These are phyloP conservation scores for Metschnikowia baotianmanensis DNA, from an alignment of 805 yeast species.

Conservation along the genomic window DNA sequence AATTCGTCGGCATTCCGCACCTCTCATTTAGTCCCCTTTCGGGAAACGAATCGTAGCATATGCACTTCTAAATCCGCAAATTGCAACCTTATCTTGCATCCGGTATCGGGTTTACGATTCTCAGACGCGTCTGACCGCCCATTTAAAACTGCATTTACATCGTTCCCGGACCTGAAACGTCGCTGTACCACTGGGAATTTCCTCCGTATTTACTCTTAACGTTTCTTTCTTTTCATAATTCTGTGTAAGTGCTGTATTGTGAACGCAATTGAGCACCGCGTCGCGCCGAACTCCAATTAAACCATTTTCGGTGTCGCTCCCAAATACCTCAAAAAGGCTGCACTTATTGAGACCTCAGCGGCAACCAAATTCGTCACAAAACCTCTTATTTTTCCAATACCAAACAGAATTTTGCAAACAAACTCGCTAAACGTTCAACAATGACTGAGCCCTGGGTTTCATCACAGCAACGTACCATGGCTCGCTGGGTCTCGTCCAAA, in stretches of 20 bases:
- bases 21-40: neutral
- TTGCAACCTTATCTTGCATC: neutral
- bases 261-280: too few relatives aligned
- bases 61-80: neutral
- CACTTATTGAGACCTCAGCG: too few relatives aligned
- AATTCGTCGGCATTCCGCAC: neutral
- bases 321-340: too few relatives aligned
- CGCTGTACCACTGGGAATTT: neutral
- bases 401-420: neutral
- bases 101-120: neutral
- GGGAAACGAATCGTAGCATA: too few relatives aligned
- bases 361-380: too few relatives aligned
- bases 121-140: constrained; percentile 4
- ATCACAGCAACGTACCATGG: constrained; percentile 47
- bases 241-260: too few relatives aligned
- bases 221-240: too few relatives aligned
- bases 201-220: too few relatives aligned
- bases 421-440: neutral
- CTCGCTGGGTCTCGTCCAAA: constrained; percentile 48
- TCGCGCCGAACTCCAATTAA: too few relatives aligned
- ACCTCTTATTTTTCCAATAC: too few relatives aligned
- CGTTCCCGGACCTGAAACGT: neutral
- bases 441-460: constrained; percentile 36
- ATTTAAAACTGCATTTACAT: too few relatives aligned
- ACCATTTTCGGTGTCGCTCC: too few relatives aligned